Percentiles rank a stretch among this genome's conserved stretches.
Conservation (phyloP, 2,329 filamentous ascomycete species). For the Plectosphaerella cucumerina region DNA sequence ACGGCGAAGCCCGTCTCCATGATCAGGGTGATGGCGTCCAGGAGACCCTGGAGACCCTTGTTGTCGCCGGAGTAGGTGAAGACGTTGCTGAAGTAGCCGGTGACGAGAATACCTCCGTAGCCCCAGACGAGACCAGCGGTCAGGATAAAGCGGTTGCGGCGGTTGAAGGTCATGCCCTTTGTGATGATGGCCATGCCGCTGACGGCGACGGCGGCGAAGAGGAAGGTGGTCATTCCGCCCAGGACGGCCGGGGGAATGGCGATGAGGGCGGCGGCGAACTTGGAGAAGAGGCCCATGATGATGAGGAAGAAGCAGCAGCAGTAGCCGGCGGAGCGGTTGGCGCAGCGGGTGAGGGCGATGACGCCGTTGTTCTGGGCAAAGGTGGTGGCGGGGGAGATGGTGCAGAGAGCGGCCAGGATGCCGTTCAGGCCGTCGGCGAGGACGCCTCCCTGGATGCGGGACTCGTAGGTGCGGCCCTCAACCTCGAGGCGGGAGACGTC, state of each 20-base stretch:
- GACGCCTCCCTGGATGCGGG: constrained; percentile 73
- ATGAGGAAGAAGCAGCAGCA: constrained; percentile 73
- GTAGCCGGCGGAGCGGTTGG: constrained; percentile 76
- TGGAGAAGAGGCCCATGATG: constrained; percentile 77
- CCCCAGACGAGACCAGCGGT: constrained; percentile 71
- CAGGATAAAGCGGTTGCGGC: constrained; percentile 77
- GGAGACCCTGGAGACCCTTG: constrained; percentile 64
- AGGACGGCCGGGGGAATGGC: constrained; percentile 66
- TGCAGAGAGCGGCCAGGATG: constrained; percentile 70
- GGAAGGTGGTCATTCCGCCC: constrained; percentile 72
- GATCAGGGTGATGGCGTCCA: constrained; percentile 68
- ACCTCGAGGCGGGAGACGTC: constrained; percentile 76
- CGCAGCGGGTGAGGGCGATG: constrained; percentile 76
- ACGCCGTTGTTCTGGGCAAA: constrained; percentile 86
- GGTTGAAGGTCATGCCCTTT: constrained; percentile 66
- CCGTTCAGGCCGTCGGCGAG: constrained; percentile 75
- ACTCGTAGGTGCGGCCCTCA: constrained; percentile 67
- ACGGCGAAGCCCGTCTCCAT: constrained; percentile 75
- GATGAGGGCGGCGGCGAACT: constrained; percentile 76
- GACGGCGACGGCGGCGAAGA: constrained; percentile 73
- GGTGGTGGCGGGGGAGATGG: constrained; percentile 74
- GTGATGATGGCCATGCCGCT: constrained; percentile 74
- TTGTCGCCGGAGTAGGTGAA: constrained; percentile 71
- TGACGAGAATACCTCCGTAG: constrained; percentile 64
- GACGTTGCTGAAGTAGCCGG: constrained; percentile 64